Evolutionary conservation across 1,284 basidiomycete species (phyloP).

Genomic region (Irpex sp.): DNA sequence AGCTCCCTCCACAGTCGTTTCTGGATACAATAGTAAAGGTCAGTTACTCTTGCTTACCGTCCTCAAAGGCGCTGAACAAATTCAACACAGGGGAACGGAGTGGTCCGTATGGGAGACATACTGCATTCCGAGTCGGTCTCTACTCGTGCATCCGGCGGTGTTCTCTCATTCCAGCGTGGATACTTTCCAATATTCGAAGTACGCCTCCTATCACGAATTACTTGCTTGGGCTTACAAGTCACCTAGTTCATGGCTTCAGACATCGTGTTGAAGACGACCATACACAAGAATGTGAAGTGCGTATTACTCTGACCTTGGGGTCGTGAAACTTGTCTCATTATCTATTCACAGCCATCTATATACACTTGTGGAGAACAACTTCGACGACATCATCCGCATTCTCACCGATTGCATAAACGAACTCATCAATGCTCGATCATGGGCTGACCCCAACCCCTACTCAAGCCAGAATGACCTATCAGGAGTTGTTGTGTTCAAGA

Average conservation of each 20-base stretch:
- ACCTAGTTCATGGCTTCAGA: constrained; percentile 58
- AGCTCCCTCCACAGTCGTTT: constrained; percentile 30
- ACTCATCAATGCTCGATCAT: constrained; percentile 32
- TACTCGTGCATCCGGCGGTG: constrained; percentile 30
- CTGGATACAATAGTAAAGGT: constrained; percentile 40
- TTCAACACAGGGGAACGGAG: constrained; percentile 41
- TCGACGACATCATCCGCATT: constrained; percentile 36
- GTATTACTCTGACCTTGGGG: constrained; percentile 5
- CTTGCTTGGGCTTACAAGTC: background rate
- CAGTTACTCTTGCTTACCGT: constrained; percentile 6
- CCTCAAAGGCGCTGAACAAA: background rate
- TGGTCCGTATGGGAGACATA: constrained; percentile 48
- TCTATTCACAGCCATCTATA: constrained; percentile 48
- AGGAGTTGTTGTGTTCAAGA: constrained; percentile 35
- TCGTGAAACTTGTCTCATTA: background rate
- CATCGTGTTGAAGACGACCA: constrained; percentile 55
- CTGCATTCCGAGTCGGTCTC: constrained; percentile 40
- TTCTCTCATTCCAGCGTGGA: constrained; percentile 57
- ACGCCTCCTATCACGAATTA: constrained; percentile 14
- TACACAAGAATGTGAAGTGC: constrained; percentile 52
- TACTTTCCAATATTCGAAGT: constrained; percentile 59
- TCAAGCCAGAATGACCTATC: constrained; percentile 37
- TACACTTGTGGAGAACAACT: constrained; percentile 45
- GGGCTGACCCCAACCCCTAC: constrained; percentile 17
- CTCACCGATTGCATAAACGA: constrained; percentile 40